A percentile compares a stretch with the other conserved stretches of the same genome.
Conservation (phyloP, 805 yeast species). For the Ogataea trehaloabstinens region DNA sequence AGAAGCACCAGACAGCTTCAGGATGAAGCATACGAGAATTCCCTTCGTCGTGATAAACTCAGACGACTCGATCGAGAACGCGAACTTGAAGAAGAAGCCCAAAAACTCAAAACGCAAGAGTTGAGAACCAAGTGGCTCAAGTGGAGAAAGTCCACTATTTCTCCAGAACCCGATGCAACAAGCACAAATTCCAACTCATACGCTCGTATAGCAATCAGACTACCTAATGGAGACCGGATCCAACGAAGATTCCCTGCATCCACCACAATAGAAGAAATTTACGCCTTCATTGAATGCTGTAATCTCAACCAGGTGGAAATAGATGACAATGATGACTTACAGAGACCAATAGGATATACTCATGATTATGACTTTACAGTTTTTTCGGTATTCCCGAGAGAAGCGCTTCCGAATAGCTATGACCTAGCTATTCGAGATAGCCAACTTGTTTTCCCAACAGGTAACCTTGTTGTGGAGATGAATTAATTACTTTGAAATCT, state of each 20-base stretch:
- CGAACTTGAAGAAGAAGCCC: constrained; percentile 19
- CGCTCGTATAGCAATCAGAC: constrained; percentile 70
- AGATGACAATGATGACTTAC: constrained; percentile 29
- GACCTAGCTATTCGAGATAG: constrained; percentile 39
- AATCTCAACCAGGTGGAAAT: constrained; percentile 23
- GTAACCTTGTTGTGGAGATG: constrained; percentile 47
- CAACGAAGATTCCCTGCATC: constrained; percentile 46
- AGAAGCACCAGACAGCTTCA: constrained; percentile 66
- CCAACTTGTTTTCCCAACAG: constrained; percentile 57
- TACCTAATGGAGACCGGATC: constrained; percentile 60
- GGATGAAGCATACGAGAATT: constrained; percentile 71
- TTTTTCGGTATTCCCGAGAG: constrained; percentile 57
- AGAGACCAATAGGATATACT: constrained; percentile 33
- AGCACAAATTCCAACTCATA: constrained; percentile 20
- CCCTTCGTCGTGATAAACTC: constrained; percentile 65
- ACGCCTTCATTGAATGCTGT: constrained; percentile 63
- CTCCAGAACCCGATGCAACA: constrained; percentile 12
- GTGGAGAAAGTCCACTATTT: constrained; percentile 40
- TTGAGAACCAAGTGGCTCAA: constrained; percentile 39
- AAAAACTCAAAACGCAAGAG: constrained; percentile 17
- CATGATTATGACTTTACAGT: constrained; percentile 51
- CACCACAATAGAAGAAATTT: constrained; percentile 58
- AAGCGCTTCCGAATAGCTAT: constrained; percentile 34
- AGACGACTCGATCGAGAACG: constrained; percentile 42
- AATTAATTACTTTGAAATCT: constrained; percentile 6